Percentiles rank a stretch among this genome's conserved stretches.
Conservation (phyloP, 1,139 yeast species). For the Hyphopichia buzzinii region DNA sequence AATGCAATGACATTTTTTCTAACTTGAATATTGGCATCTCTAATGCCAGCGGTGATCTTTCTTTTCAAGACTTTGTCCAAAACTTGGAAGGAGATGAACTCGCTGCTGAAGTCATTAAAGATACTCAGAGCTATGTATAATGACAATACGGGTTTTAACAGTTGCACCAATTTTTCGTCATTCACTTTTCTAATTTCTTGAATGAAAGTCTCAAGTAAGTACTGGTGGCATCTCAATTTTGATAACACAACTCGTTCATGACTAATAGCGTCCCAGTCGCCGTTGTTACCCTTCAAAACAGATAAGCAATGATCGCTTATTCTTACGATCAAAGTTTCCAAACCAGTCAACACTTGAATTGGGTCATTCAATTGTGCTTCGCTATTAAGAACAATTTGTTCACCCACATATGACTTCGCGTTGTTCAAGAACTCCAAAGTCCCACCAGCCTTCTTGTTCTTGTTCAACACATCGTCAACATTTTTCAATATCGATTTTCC, state of each 20-base stretch:
- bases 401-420: constrained; percentile 17
- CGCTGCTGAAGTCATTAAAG: constrained; percentile 66
- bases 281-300: constrained; percentile 15
- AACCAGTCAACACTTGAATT: constrained; percentile 13
- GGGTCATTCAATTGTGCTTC: constrained; percentile 13
- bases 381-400: constrained; percentile 6
- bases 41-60: constrained; percentile 35
- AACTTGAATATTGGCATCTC: constrained; percentile 37
- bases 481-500: constrained; percentile 30
- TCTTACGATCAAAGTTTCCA: constrained; percentile 19
- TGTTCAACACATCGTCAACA: constrained; percentile 19
- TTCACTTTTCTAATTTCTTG: constrained; percentile 13
- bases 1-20: constrained; percentile 68
- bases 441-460: constrained; percentile 23
- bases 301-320: constrained; percentile 12
- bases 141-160: constrained; percentile 19
- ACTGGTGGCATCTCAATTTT: constrained; percentile 23
- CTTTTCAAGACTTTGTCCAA: constrained; percentile 42
- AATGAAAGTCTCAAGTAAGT: constrained; percentile 22
- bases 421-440: constrained; percentile 24
- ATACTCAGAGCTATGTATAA: constrained; percentile 27
- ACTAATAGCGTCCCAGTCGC: constrained; percentile 21
- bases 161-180: constrained; percentile 17
- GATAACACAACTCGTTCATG: constrained; percentile 24
- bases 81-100: constrained; percentile 59